Conservation (phyloP, 192 early-diverging fungal species). For the Coemansia sp. region DNA sequence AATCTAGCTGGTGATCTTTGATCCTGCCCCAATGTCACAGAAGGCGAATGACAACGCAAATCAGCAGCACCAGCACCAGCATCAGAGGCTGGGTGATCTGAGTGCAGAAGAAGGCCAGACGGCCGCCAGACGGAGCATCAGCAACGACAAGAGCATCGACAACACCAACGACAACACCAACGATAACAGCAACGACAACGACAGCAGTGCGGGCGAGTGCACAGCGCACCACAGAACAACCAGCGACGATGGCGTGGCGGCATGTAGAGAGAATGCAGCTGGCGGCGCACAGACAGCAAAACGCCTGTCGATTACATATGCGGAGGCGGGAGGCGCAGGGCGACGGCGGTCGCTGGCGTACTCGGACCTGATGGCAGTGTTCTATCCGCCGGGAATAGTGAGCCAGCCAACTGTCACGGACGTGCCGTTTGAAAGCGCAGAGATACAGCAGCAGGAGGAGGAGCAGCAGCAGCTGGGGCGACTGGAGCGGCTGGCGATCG, state of each 20-base stretch:
- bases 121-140: neutral
- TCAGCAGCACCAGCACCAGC: neutral
- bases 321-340: conserved; percentile 22
- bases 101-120: no score
- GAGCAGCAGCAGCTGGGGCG: neutral
- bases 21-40: neutral
- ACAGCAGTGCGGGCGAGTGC: neutral
- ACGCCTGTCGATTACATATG: conserved; percentile 29
- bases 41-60: neutral
- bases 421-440: conserved; percentile 32
- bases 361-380: conserved; percentile 53
- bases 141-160: neutral
- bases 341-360: conserved; percentile 45
- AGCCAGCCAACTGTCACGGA: conserved; percentile 48
- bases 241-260: neutral
- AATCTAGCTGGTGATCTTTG: neutral
- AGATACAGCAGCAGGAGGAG: no score
- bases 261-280: neutral
- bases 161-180: neutral
- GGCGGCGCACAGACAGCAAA: conserved; percentile 9
- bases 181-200: neutral
- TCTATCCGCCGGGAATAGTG: conserved; percentile 48
- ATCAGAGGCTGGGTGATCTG: no score
- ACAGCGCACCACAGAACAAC: neutral
- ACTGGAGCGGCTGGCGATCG: conserved; percentile 13